Conservation (phyloP, 306 rosid genomes). For the Citrullus amarus region DNA sequence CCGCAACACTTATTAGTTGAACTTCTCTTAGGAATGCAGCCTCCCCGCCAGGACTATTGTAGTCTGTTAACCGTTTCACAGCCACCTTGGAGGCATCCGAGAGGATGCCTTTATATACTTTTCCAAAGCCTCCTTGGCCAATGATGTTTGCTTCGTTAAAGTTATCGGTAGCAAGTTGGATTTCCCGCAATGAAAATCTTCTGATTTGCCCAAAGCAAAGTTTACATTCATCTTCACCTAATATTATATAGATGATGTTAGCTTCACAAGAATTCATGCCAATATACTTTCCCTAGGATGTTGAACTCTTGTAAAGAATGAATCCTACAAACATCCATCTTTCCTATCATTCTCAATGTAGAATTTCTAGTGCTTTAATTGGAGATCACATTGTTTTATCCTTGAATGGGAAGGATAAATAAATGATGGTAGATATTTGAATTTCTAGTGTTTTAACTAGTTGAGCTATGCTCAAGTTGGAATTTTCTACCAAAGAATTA, state of each 20-base stretch:
- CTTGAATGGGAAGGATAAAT: neutral
- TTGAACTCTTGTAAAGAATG: neutral
- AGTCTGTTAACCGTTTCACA: constrained; percentile 72
- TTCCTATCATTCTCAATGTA: neutral
- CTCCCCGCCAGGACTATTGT: constrained; percentile 80
- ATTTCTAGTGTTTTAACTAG: neutral
- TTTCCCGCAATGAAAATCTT: constrained; percentile 81
- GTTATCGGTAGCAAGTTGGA: constrained; percentile 71
- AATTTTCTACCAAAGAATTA: neutral
- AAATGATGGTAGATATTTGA: neutral
- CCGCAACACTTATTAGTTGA: constrained; percentile 77
- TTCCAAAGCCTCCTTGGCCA: constrained; percentile 97
- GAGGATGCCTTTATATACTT: constrained; percentile 82
- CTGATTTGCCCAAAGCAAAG: constrained; percentile 53
- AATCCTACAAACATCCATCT: neutral
- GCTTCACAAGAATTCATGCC: neutral
- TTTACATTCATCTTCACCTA: constrained; percentile 63
- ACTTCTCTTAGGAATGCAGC: constrained; percentile 92
- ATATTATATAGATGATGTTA: constrained; percentile 14
- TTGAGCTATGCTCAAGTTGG: neutral
- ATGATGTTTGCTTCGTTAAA: constrained; percentile 69
- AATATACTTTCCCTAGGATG: neutral
- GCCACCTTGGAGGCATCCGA: constrained; percentile 59
- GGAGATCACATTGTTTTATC: neutral
- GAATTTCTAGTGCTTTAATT: neutral